Percentiles rank a stretch among this genome's conserved stretches.
These are phyloP conservation scores for Metrosideros polymorpha DNA, from an alignment of 441 rosid species.

Conservation along the genomic window DNA sequence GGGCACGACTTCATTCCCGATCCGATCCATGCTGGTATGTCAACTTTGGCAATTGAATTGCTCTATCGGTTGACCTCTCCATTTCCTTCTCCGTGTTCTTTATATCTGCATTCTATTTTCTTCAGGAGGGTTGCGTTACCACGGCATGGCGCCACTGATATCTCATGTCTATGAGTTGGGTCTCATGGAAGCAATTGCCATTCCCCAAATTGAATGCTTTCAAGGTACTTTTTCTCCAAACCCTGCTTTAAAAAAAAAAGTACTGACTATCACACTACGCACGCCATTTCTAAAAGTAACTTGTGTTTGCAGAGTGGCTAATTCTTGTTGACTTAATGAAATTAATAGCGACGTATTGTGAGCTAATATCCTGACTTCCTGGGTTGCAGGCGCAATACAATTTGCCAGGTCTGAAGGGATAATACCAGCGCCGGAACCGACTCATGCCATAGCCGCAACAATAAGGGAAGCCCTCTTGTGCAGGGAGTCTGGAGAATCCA, in stretches of 20 bases:
- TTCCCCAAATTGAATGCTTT: slow-evolving; percentile 83
- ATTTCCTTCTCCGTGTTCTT: not conserved
- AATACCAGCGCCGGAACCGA: slow-evolving; percentile 88
- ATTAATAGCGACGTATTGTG: not conserved
- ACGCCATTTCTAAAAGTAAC: not conserved
- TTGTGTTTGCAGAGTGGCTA: not conserved
- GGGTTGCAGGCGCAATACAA: slow-evolving; percentile 58
- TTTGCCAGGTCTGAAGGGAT: slow-evolving; percentile 87
- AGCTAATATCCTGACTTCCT: not conserved
- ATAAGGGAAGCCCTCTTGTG: slow-evolving; percentile 83
- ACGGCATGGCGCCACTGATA: slow-evolving; percentile 87
- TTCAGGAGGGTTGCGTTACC: slow-evolving; percentile 83
- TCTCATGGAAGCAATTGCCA: slow-evolving; percentile 76
- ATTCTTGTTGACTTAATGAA: not conserved
- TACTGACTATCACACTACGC: not conserved
- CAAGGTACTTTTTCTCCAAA: slow-evolving; percentile 28
- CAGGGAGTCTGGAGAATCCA: slow-evolving; percentile 67
- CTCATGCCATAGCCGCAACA: slow-evolving; percentile 92
- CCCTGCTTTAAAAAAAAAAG: too few relatives aligned
- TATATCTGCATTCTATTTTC: not conserved
- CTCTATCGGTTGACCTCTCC: not conserved
- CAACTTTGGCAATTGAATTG: not conserved
- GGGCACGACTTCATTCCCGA: slow-evolving; percentile 97
- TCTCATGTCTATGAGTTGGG: slow-evolving; percentile 82
- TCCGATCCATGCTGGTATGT: slow-evolving; percentile 84